These are phyloP conservation scores for Apostasia ramifera DNA, from an alignment of 106 monocot species.

Conservation along the genomic window DNA sequence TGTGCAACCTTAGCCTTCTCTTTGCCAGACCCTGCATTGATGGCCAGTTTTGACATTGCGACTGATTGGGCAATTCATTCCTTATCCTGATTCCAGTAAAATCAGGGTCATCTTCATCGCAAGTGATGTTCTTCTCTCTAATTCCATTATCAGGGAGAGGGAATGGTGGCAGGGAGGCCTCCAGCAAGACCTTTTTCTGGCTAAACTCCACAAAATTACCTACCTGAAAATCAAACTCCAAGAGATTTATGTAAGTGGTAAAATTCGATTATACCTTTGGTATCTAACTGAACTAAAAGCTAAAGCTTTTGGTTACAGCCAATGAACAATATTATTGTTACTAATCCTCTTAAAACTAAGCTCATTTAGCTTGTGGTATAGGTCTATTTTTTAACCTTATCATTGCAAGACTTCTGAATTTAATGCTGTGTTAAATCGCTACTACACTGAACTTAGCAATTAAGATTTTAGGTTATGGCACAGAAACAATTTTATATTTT, in stretches of 20 bases:
- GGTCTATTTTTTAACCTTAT: no score
- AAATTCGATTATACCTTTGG: no score
- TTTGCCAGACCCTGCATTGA: conserved; percentile 1
- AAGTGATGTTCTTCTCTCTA: neutral
- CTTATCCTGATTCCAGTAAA: neutral
- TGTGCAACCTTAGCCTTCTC: conserved; percentile 9
- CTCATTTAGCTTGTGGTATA: no score
- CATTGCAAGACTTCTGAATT: no score
- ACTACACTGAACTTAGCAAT: no score
- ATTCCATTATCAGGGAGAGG: neutral
- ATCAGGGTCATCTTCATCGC: neutral
- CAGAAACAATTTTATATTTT: neutral
- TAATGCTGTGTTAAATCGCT: no score
- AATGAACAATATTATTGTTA: no score
- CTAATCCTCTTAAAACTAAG: no score
- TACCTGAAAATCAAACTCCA: conserved; percentile 2
- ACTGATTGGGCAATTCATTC: neutral
- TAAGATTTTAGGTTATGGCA: no score
- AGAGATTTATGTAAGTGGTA: no score
- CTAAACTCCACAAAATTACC: neutral
- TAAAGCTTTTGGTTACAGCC: neutral
- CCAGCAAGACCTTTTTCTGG: neutral
- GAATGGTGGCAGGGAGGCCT: neutral
- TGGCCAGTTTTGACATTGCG: neutral
- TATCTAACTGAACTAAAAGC: no score